Conservation (phyloP, 2,329 filamentous ascomycete genomes). For the Cladosporium phlei region DNA sequence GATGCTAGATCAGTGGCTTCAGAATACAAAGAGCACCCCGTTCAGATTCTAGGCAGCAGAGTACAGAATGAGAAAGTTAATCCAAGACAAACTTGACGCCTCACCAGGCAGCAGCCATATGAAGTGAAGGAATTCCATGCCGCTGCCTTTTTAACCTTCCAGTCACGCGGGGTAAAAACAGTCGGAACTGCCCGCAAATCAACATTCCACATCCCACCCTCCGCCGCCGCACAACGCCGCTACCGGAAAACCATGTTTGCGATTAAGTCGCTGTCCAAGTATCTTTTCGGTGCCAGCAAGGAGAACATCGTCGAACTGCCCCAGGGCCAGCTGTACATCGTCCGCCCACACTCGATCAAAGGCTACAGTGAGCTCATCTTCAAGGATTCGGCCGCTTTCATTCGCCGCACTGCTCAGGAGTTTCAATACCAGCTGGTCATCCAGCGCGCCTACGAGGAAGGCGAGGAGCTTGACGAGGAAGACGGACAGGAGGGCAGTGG, state of each 20-base stretch:
- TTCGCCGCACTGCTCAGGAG: constrained; percentile 87
- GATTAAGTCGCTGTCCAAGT: constrained; percentile 52
- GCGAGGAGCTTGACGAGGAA: constrained; percentile 85
- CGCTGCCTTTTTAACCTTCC: no score
- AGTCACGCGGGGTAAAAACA: constrained; percentile 10
- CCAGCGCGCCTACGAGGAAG: constrained; percentile 94
- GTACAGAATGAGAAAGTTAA: no score
- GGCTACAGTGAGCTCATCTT: constrained; percentile 97
- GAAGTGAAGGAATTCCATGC: no score
- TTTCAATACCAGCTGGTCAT: constrained; percentile 97
- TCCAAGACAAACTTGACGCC: neutral
- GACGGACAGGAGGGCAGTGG: constrained; percentile 62
- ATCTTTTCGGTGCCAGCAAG: constrained; percentile 82
- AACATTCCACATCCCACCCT: neutral
- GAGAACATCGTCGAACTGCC: constrained; percentile 91
- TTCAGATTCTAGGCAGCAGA: no score
- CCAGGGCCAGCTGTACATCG: constrained; percentile 94
- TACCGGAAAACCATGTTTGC: constrained; percentile 29
- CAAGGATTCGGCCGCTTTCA: constrained; percentile 89
- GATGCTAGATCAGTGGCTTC: no score
- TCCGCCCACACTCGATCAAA: constrained; percentile 90
- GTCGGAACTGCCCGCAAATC: neutral
- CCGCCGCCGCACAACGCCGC: neutral
- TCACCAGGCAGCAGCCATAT: constrained; percentile 1
- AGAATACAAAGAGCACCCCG: no score